A percentile compares a stretch with the other conserved stretches of the same genome.
These are phyloP conservation scores for Lasiosphaeria hispida DNA, from an alignment of 495 filamentous ascomycete genomes.

Conservation along the genomic window DNA sequence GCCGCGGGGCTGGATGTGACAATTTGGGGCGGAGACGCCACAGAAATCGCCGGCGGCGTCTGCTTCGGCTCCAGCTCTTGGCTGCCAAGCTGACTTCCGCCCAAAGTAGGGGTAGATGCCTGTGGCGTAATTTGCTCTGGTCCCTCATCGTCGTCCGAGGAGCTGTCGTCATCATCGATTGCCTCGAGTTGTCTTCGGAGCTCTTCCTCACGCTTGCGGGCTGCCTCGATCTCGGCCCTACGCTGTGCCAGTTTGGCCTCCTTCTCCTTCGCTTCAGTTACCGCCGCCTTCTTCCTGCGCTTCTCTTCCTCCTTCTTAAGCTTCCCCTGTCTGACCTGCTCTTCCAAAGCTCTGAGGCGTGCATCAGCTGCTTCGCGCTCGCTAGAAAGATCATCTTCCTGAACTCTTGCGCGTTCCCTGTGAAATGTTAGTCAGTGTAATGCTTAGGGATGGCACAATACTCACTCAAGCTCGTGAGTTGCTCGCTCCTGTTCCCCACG, in stretches of 20 bases:
- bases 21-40: slow-evolving; percentile 41
- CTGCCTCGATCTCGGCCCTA: slow-evolving; percentile 87
- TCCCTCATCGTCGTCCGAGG: slow-evolving; percentile 86
- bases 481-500: slow-evolving; percentile 75
- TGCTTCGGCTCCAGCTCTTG: slow-evolving; percentile 52
- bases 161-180: slow-evolving; percentile 71
- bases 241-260: slow-evolving; percentile 81
- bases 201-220: slow-evolving; percentile 82
- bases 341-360: slow-evolving; percentile 82
- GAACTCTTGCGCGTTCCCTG: slow-evolving; percentile 71
- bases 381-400: slow-evolving; percentile 74
- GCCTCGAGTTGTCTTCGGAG: slow-evolving; percentile 82
- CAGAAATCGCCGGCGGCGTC: slow-evolving; percentile 46
- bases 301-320: slow-evolving; percentile 97
- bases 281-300: slow-evolving; percentile 80
- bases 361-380: slow-evolving; percentile 81
- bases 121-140: slow-evolving; percentile 77
- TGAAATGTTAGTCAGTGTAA: slow-evolving; percentile 30
- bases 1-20: slow-evolving; percentile 48
- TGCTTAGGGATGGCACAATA: slow-evolving; percentile 19
- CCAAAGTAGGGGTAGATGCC: slow-evolving; percentile 72
- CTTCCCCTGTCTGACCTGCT: slow-evolving; percentile 91
- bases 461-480: slow-evolving; percentile 80
- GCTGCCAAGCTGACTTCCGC: slow-evolving; percentile 48
- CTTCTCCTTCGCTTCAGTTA: slow-evolving; percentile 83